phyloP scores from a whole-genome alignment of 768 basidiomycete species.

The Rhizopogon vesiculosus region DNA sequence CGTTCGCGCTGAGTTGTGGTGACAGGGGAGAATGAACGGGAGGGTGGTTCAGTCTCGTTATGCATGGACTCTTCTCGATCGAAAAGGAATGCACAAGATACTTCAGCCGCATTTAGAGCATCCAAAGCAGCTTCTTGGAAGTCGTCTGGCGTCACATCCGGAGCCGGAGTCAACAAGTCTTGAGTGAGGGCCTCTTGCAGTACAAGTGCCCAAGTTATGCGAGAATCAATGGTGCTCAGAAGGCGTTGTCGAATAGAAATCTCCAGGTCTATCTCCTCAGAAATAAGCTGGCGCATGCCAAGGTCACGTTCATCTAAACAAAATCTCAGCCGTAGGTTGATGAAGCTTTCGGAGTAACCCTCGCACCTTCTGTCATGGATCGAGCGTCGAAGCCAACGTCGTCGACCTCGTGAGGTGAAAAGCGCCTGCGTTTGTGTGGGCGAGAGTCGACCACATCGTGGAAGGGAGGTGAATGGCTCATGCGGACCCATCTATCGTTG shows the following conservation, averaged over 20 bases:
- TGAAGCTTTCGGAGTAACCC: neutral
- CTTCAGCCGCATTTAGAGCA: conserved; percentile 37
- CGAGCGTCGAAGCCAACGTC: conserved; percentile 10
- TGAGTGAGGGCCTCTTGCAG: conserved; percentile 31
- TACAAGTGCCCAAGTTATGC: conserved; percentile 43
- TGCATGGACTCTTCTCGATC: conserved; percentile 18
- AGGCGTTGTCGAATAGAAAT: conserved; percentile 38
- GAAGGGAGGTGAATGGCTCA: conserved; percentile 15
- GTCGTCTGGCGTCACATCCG: conserved; percentile 15
- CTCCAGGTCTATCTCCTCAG: conserved; percentile 40
- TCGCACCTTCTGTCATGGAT: conserved; percentile 15
- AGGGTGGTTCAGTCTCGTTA: conserved; percentile 11
- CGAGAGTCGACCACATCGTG: conserved; percentile 9
- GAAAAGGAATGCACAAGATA: conserved; percentile 33
- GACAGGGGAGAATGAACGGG: conserved; percentile 15
- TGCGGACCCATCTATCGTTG: conserved; percentile 17
- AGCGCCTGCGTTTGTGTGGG: conserved; percentile 9
- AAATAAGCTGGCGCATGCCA: conserved; percentile 12
- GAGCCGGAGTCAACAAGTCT: conserved; percentile 7
- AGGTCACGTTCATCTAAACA: conserved; percentile 10
- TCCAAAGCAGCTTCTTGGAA: conserved; percentile 38
- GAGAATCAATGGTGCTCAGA: conserved; percentile 36
- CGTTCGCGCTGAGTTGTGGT: conserved; percentile 10
- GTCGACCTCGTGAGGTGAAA: conserved; percentile 3
- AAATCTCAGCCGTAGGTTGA: neutral